Evolutionary conservation across 208 protist genomes (phyloP), one percentile per base, ranked within the genome.

Genomic region (Leishmania amazonensis): DNA sequence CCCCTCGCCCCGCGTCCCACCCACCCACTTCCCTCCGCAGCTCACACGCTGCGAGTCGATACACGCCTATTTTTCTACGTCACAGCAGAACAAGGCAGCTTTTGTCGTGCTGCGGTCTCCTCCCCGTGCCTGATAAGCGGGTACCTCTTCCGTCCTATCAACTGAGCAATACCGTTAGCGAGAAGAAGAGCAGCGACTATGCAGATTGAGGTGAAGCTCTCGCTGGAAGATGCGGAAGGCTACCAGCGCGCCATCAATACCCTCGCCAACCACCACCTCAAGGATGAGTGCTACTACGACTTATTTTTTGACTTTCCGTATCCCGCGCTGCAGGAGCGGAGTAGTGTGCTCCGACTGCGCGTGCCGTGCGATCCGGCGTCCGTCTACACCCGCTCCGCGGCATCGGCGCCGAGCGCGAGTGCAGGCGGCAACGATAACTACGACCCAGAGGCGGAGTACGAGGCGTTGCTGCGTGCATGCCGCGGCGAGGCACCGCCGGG

Each of bases 231-330:
- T 45, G 60, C 62, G 9, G 80, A 75, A 0, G 85, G 93, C 75
- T 92, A 90, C 64, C 68, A 86, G n/a, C 80, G 76, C 6, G 54
- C 94, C 17, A 68, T 74, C 17, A 67, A 84, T 19, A 78, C 80
- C 6, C 83, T 94, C 4, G 76, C 78, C 2, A 76, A 78, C 7
- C 78, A 78, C 38, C 87, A 84, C 60, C 3, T 92, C 28, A 72
- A 77, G 47, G 89, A 93, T 57, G 85, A 93, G 72, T 87, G 76
- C 67, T 92, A 95, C 78, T 87, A 74, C 51, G 92, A 95, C 80
- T 90, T 88, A 62, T 97, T 95, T 76, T 97, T 95, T 78, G 94
- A 97, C 78, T 95, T 91, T 60, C 74, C 81, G 19, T 86, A 80
- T 45, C 58, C 73, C 17, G 78, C 84, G 0, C 74, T 97, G 8